phyloP scores from a whole-genome alignment of 176 grass and related monocot species.

The Raddia distichophylla region DNA sequence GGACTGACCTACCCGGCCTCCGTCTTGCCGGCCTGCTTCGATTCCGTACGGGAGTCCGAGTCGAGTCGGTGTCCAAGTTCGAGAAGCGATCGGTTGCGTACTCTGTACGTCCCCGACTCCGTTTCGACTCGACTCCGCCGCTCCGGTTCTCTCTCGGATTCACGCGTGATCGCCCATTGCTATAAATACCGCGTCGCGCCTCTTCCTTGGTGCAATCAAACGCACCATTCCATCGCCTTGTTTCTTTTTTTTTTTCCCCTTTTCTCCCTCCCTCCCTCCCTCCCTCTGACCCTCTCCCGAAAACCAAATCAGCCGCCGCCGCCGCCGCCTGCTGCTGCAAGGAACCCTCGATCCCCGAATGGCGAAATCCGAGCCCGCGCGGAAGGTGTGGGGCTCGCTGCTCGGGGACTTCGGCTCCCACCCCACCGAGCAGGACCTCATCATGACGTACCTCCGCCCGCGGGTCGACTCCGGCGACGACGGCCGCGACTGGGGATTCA shows the following conservation, averaged over 20 bases:
- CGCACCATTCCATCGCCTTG: no score
- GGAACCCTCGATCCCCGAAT: background rate
- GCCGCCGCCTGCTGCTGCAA: background rate
- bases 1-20: background rate
- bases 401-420: conserved; percentile 39
- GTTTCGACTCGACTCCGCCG: background rate
- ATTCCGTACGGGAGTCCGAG: background rate
- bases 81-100: background rate
- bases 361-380: no score
- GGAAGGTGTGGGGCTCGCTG: background rate
- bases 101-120: background rate
- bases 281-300: no score
- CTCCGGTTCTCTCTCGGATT: background rate
- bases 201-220: no score
- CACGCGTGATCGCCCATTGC: background rate
- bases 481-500: conserved; percentile 13
- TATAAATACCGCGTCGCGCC: background rate
- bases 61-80: background rate
- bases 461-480: conserved; percentile 19
- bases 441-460: conserved; percentile 39
- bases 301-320: background rate
- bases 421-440: conserved; percentile 45
- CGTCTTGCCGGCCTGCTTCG: no score
- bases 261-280: no score
- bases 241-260: no score